Conservation (phyloP, 306 rosid species). For the Carpinus fangiana region DNA sequence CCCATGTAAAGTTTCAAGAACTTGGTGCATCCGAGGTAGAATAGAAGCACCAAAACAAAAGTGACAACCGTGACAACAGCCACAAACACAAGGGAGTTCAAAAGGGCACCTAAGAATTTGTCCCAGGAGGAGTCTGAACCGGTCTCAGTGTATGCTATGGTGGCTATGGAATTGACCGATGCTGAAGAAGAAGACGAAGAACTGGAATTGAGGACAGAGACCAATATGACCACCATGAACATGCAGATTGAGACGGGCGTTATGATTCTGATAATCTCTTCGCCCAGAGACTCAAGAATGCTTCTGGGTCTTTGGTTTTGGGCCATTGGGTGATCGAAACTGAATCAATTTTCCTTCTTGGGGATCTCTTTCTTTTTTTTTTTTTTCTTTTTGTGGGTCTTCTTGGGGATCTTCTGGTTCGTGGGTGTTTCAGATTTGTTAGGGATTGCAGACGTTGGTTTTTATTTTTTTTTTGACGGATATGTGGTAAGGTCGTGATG, state of each 20-base stretch:
- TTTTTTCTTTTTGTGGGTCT: too few species aligned
- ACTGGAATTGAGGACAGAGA: slow-evolving; percentile 51
- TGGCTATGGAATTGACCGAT: slow-evolving; percentile 52
- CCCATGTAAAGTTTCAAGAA: slow-evolving; percentile 82
- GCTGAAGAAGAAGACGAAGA: slow-evolving; percentile 47
- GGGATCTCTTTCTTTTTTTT: not conserved
- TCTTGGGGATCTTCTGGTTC: too few species aligned
- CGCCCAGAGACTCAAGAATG: slow-evolving; percentile 68
- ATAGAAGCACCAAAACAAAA: slow-evolving; percentile 73
- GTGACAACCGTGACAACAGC: slow-evolving; percentile 66
- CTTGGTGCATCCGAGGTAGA: slow-evolving; percentile 72
- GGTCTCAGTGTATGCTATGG: slow-evolving; percentile 70
- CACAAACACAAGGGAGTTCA: slow-evolving; percentile 78
- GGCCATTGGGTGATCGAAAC: slow-evolving; percentile 54
- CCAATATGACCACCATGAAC: slow-evolving; percentile 79
- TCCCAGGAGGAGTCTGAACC: slow-evolving; percentile 79
- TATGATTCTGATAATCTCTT: slow-evolving; percentile 75
- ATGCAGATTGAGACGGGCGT: slow-evolving; percentile 91
- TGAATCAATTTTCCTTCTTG: slow-evolving; percentile 20
- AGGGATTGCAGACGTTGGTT: too few species aligned
- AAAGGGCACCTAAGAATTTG: slow-evolving; percentile 78
- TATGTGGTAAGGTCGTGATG: too few species aligned
- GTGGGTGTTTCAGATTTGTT: too few species aligned
- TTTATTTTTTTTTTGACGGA: too few species aligned
- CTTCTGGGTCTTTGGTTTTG: slow-evolving; percentile 46